Evolutionary conservation across 2,329 filamentous ascomycete species (phyloP).

Genomic region (Fusarium brachygibbosum): DNA sequence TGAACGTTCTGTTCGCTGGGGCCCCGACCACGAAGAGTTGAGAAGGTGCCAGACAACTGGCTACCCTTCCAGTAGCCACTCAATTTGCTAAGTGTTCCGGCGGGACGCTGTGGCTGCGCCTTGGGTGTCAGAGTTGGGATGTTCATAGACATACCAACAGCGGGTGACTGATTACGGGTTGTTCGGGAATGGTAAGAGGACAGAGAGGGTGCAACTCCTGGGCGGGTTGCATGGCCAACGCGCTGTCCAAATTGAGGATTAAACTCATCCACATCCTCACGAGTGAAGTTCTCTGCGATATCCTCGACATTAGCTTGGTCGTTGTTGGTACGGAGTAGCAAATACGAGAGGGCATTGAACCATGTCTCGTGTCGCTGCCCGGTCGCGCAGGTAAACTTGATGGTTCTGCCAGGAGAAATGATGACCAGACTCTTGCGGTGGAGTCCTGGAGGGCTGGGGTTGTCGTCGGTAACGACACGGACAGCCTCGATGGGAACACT

Average conservation of each 20-base stretch:
- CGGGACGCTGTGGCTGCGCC: slow-evolving; percentile 54
- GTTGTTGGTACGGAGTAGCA: slow-evolving; percentile 81
- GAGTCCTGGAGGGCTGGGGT: slow-evolving; percentile 92
- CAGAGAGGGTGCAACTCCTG: slow-evolving; percentile 73
- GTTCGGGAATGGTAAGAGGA: slow-evolving; percentile 85
- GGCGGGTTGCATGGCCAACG: slow-evolving; percentile 57
- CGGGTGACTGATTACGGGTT: slow-evolving; percentile 75
- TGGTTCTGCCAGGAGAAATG: slow-evolving; percentile 85
- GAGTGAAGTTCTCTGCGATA: slow-evolving; percentile 68
- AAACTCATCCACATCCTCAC: slow-evolving; percentile 81
- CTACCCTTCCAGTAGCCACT: slow-evolving; percentile 71
- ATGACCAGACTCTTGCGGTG: slow-evolving; percentile 95
- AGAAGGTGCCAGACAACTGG: slow-evolving; percentile 64
- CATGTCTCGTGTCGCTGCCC: slow-evolving; percentile 97
- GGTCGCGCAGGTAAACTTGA: slow-evolving; percentile 96
- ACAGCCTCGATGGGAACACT: slow-evolving; percentile 95
- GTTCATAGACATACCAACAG: slow-evolving; percentile 62
- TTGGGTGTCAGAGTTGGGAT: slow-evolving; percentile 70
- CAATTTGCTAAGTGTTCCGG: slow-evolving; percentile 68
- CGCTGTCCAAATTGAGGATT: slow-evolving; percentile 72
- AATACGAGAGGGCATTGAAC: slow-evolving; percentile 96
- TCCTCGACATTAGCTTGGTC: slow-evolving; percentile 74
- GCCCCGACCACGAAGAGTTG: slow-evolving; percentile 67
- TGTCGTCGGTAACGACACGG: slow-evolving; percentile 91
- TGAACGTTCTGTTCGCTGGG: slow-evolving; percentile 59